A percentile compares a stretch with the other conserved stretches of the same genome.
These are phyloP conservation scores for Thielaviopsis musarum DNA, from an alignment of 2,329 filamentous ascomycete species.

Conservation along the genomic window DNA sequence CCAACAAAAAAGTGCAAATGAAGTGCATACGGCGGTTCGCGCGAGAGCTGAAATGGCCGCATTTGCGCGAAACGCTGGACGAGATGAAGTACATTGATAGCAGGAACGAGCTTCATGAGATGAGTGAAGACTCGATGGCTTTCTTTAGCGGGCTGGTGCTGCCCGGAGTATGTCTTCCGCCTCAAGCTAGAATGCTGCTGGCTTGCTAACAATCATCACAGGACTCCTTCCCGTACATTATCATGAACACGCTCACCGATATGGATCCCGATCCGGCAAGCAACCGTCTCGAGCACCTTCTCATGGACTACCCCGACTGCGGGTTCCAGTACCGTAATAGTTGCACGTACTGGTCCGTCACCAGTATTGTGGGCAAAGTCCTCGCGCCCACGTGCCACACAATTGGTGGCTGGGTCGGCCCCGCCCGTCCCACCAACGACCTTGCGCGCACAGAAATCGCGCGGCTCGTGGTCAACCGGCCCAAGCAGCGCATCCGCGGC, in stretches of 20 bases:
- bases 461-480: constrained; percentile 42
- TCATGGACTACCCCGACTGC: constrained; percentile 49
- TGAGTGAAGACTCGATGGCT: constrained; percentile 57
- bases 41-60: constrained; percentile 61
- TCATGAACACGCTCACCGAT: constrained; percentile 65
- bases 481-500: constrained; percentile 37
- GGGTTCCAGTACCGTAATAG: constrained; percentile 61
- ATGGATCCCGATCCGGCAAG: constrained; percentile 52
- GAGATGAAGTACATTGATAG: constrained; percentile 42
- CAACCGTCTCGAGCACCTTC: constrained; percentile 48
- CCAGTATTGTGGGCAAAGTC: constrained; percentile 59
- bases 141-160: constrained; percentile 61
- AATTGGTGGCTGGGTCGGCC: constrained; percentile 59
- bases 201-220: constrained; percentile 15
- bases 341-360: constrained; percentile 61
- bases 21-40: constrained; percentile 54
- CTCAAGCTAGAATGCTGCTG: neutral
- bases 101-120: constrained; percentile 38
- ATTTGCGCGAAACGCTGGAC: constrained; percentile 46
- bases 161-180: constrained; percentile 39
- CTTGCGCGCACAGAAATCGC: constrained; percentile 54
- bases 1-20: constrained; percentile 48
- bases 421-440: constrained; percentile 50
- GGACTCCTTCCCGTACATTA: constrained; percentile 52
- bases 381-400: constrained; percentile 54